phyloP scores from a whole-genome alignment of 2,329 filamentous ascomycete genomes.

The Stemphylium lycopersici region DNA sequence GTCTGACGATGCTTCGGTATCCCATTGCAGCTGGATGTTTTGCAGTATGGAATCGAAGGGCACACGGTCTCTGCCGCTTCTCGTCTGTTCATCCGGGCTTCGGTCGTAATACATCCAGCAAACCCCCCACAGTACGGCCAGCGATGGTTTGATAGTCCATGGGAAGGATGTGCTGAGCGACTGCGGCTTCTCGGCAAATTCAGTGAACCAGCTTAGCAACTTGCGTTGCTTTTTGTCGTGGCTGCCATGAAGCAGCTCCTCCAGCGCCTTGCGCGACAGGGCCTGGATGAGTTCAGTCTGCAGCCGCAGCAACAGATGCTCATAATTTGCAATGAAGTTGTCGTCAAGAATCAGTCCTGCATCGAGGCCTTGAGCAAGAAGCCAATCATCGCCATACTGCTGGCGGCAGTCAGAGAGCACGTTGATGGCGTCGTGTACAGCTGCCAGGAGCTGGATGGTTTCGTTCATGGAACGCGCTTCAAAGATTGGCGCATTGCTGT shows the following conservation, averaged over 20 bases:
- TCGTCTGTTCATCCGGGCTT: conserved; percentile 8
- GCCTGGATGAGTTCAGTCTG: conserved; percentile 44
- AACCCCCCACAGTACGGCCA: conserved; percentile 54
- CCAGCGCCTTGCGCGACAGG: conserved; percentile 37
- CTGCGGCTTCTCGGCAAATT: conserved; percentile 49
- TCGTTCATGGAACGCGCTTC: conserved; percentile 39
- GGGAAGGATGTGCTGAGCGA: conserved; percentile 51
- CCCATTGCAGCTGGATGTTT: conserved; percentile 35
- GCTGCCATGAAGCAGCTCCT: conserved; percentile 34
- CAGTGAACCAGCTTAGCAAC: conserved; percentile 48
- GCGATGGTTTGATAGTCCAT: conserved; percentile 53
- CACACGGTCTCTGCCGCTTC: conserved; percentile 24
- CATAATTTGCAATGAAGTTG: conserved; percentile 51
- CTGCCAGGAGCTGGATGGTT: conserved; percentile 33
- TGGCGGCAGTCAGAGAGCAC: conserved; percentile 34
- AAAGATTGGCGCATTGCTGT: conserved; percentile 36
- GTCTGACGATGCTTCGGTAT: conserved; percentile 37
- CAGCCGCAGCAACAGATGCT: conserved; percentile 51
- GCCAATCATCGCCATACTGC: conserved; percentile 40
- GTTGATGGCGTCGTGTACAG: conserved; percentile 42
- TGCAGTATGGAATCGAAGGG: conserved; percentile 34
- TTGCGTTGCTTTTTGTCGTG: conserved; percentile 44
- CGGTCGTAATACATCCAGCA: conserved; percentile 50
- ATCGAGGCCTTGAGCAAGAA: conserved; percentile 38
- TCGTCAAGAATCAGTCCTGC: conserved; percentile 43